Conservation (phyloP, 75 land plant genomes). For the Cunninghamia lanceolata region DNA sequence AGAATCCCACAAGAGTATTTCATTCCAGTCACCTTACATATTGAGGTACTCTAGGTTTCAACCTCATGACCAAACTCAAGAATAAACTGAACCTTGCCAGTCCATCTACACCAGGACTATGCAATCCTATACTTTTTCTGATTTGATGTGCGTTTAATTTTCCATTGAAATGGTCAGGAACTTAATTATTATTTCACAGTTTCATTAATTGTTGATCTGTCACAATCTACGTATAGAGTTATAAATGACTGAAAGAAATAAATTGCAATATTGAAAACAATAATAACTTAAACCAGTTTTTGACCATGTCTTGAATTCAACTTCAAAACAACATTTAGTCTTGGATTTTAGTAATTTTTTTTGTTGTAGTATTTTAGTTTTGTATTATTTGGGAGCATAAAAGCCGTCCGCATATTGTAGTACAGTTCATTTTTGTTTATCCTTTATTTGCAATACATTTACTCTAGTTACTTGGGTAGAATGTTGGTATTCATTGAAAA, state of each 20-base stretch:
- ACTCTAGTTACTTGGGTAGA: not conserved
- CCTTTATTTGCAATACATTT: not conserved
- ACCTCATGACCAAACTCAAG: too few relatives aligned
- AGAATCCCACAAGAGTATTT: too few relatives aligned
- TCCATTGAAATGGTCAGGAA: not conserved
- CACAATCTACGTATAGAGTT: not conserved
- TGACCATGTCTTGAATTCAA: not conserved
- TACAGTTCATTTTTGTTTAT: not conserved
- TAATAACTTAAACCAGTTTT: too few relatives aligned
- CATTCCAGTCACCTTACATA: too few relatives aligned
- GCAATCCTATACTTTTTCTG: too few relatives aligned
- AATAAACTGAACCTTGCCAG: too few relatives aligned
- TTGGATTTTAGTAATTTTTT: not conserved
- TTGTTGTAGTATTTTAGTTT: not conserved
- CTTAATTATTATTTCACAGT: not conserved
- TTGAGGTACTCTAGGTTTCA: too few relatives aligned
- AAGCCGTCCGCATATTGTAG: not conserved
- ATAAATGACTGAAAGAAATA: not conserved
- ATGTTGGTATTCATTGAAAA: not conserved
- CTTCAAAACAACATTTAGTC: not conserved
- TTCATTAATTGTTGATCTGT: not conserved
- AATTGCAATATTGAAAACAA: not conserved
- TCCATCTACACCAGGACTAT: too few relatives aligned
- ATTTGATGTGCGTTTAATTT: too few relatives aligned
- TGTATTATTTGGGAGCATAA: not conserved